Evolutionary conservation across 1,139 yeast genomes (phyloP).

Genomic region (Geotrichum carabidarum): DNA sequence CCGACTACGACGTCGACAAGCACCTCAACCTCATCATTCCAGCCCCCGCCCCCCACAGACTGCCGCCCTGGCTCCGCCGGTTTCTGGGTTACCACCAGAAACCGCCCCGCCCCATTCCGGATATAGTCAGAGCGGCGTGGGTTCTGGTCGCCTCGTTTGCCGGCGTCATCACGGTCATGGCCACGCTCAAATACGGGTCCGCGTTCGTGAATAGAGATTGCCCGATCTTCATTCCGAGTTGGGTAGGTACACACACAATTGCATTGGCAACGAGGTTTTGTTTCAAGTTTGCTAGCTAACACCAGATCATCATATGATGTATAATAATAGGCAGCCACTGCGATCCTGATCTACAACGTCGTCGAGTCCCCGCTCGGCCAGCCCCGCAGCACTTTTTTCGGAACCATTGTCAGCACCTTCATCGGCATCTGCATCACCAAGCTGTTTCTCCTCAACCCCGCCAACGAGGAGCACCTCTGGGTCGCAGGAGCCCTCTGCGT

Average conservation of each 20-base stretch:
- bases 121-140: conserved; percentile 22
- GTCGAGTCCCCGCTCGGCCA: conserved; percentile 58
- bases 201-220: conserved; percentile 46
- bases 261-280: too few relatives aligned
- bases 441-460: conserved; percentile 41
- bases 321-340: conserved; percentile 49
- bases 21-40: conserved; percentile 26
- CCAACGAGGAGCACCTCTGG: conserved; percentile 46
- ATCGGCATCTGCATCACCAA: conserved; percentile 55
- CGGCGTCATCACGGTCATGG: conserved; percentile 51
- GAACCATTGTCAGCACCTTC: conserved; percentile 52
- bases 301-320: too few relatives aligned
- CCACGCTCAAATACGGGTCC: conserved; percentile 46
- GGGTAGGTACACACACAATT: too few relatives aligned
- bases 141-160: conserved; percentile 42
- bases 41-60: conserved; percentile 24
- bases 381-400: conserved; percentile 56
- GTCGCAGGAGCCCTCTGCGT: conserved; percentile 59
- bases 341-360: conserved; percentile 57
- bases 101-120: conserved; percentile 17
- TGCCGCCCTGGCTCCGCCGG: conserved; percentile 24
- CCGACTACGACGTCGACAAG: conserved; percentile 24
- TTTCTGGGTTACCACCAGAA: conserved; percentile 26
- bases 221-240: conserved; percentile 54
- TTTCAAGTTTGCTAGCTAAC: background rate